Base-by-base conservation (phyloP, 495 filamentous ascomycete species). In the Aspergillus leporis region DNA sequence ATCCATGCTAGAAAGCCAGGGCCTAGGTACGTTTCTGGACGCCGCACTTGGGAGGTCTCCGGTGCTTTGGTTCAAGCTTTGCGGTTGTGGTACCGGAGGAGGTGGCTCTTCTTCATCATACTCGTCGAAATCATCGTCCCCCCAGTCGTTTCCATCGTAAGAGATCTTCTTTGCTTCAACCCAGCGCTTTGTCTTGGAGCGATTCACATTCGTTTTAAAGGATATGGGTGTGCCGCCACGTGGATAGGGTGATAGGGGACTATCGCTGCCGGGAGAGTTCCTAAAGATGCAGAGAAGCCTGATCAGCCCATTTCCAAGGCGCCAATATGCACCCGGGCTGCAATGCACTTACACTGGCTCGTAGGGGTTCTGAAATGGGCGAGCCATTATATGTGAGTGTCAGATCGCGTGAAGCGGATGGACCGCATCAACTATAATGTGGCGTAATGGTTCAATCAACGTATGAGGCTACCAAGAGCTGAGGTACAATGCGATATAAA, bases 141-240 rank as follows among this genome's bases (percentile, higher is more conserved):
- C 94, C 90, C 94, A 97, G 65, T 96, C 93, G 63, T 91, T 92
- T 59, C 93, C 94, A 66, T 93, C 94, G 66, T 98, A 98, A 58
- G 87, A 88, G 58, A 87, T 85, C 38, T 86, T 80, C 70, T 93
- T 95, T 22, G 94, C 94, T 65, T 97, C 87, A 12, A 93, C 88
- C 94, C 94, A 98, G 77, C 92, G 92, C 74, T 86, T 92, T 18
- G 94, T 97, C 75, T 97, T 96, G 32, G 87, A 80, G 57, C 94
- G 89, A 73, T 90, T 92, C 28, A 97, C 87, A 69, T 98, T 96
- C 13, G 92, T 82, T 66, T 81, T 85, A 72, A 85, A 90, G 45
- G 83, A 83, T 18, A 83, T 68, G 31, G 86, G 79, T 68, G 78
- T 65, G 34, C 66, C 61, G 53, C 65, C 63, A 45, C 67, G 53